Percentiles rank a stretch among this genome's conserved stretches.
phyloP scores from a whole-genome alignment of 805 yeast species.

The Myxozyma nipponensis region DNA sequence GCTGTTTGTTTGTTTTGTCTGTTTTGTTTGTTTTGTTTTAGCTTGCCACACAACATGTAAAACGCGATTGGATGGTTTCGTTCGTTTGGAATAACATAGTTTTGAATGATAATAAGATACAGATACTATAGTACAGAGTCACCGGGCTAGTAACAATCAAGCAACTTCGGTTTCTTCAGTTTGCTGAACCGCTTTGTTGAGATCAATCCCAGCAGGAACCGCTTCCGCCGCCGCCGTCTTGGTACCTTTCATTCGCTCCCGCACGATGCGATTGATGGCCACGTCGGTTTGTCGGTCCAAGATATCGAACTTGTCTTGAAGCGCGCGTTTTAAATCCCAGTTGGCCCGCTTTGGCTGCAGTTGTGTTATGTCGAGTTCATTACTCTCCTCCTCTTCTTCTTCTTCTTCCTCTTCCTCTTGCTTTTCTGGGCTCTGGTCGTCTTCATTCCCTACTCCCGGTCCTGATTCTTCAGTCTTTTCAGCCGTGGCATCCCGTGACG shows the following conservation, averaged over 20 bases:
- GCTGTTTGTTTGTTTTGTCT: too few relatives aligned
- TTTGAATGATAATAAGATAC: too few relatives aligned
- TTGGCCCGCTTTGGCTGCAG: conserved; percentile 34
- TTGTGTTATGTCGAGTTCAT: conserved; percentile 27
- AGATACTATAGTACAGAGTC: too few relatives aligned
- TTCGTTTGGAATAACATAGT: too few relatives aligned
- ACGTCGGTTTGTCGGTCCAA: conserved; percentile 45
- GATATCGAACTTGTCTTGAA: conserved; percentile 40
- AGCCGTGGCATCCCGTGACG: conserved; percentile 12
- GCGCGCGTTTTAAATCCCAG: conserved; percentile 41
- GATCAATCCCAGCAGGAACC: conserved; percentile 20
- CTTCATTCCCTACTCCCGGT: too few relatives aligned
- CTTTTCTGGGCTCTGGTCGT: too few relatives aligned
- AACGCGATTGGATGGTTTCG: too few relatives aligned
- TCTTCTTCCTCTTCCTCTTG: conserved; percentile 28
- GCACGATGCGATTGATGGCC: conserved; percentile 41
- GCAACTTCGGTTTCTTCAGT: conserved; percentile 2
- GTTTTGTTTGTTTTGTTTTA: too few relatives aligned
- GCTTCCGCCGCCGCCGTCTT: neutral
- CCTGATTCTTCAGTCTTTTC: conserved; percentile 7
- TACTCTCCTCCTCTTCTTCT: conserved; percentile 25
- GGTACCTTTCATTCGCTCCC: conserved; percentile 35
- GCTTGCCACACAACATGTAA: too few relatives aligned
- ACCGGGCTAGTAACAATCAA: too few relatives aligned
- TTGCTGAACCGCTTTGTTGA: conserved; percentile 15